phyloP scores from a whole-genome alignment of 805 yeast species.

The Metschnikowia dekortorum region DNA sequence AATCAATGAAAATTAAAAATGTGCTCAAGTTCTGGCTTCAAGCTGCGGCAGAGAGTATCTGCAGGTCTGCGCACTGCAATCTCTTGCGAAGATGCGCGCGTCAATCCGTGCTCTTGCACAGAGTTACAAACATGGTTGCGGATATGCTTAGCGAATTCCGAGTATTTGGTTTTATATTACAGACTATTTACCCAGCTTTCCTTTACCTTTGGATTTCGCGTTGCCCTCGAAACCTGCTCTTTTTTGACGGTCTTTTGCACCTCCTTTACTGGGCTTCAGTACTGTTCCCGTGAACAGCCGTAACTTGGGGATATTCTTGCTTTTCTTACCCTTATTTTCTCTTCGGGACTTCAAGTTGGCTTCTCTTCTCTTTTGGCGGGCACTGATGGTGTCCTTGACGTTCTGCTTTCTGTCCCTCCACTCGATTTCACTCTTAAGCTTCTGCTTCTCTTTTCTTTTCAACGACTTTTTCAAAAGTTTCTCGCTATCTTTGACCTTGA shows the following conservation, averaged over 20 bases:
- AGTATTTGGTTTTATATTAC: conserved; percentile 4
- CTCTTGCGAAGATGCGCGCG: neutral
- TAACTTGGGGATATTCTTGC: conserved; percentile 68
- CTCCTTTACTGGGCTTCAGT: conserved; percentile 35
- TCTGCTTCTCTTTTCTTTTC: conserved; percentile 75
- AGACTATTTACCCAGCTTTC: conserved; percentile 21
- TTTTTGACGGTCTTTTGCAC: conserved; percentile 27
- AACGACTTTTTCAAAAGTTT: conserved; percentile 79
- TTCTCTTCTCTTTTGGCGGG: conserved; percentile 82
- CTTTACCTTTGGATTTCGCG: conserved; percentile 35
- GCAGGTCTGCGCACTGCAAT: conserved; percentile 2
- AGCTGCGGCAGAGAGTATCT: neutral
- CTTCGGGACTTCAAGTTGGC: conserved; percentile 82
- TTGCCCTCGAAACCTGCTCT: conserved; percentile 94
- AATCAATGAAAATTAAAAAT: neutral
- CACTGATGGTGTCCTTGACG: conserved; percentile 70
- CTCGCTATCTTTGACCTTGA: conserved; percentile 86
- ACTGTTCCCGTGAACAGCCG: conserved; percentile 58
- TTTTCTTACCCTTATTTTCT: conserved; percentile 78
- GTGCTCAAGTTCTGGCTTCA: neutral
- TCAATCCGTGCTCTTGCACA: neutral
- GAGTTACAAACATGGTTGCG: neutral
- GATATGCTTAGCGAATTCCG: neutral
- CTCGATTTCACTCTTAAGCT: conserved; percentile 81
- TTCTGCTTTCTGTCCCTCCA: conserved; percentile 88